Evolutionary conservation across 495 filamentous ascomycete species (phyloP).

Genomic region (Xylaria palmicola): DNA sequence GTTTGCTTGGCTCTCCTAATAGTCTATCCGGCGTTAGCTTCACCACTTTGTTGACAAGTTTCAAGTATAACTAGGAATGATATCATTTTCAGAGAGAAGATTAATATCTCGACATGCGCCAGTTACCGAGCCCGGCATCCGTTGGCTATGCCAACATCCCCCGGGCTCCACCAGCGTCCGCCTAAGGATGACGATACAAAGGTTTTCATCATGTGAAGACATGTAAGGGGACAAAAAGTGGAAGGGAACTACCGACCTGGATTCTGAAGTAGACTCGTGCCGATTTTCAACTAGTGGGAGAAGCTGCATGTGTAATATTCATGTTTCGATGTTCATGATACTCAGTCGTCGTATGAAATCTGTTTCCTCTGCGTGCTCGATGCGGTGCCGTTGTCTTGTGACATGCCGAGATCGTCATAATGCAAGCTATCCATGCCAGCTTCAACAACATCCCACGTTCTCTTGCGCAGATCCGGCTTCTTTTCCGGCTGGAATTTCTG

Average conservation of each 20-base stretch:
- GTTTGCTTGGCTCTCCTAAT: too few relatives aligned
- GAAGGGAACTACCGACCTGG: conserved; percentile 24
- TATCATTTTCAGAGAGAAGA: conserved; percentile 61
- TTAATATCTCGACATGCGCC: conserved; percentile 54
- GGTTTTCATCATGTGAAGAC: conserved; percentile 55
- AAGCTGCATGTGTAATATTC: background rate
- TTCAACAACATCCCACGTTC: conserved; percentile 59
- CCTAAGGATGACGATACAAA: conserved; percentile 70
- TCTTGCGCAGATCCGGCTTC: conserved; percentile 56
- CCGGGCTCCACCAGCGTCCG: conserved; percentile 42
- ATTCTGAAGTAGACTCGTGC: background rate
- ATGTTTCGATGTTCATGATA: background rate
- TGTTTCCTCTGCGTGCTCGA: conserved; percentile 39
- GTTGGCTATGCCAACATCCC: conserved; percentile 26
- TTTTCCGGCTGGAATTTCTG: conserved; percentile 43
- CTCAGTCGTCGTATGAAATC: conserved; percentile 52
- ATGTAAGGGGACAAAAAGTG: background rate
- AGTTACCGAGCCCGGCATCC: conserved; percentile 26
- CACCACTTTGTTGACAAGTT: background rate
- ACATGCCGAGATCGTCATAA: conserved; percentile 46
- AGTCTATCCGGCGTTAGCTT: background rate
- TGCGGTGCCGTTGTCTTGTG: conserved; percentile 17
- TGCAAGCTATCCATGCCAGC: conserved; percentile 50
- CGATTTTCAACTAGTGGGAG: background rate
- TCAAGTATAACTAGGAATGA: background rate